Percentiles rank a stretch among this genome's conserved stretches.
Evolutionary conservation across 257 asterid genomes (phyloP).

Genomic region (Cinchona pubescens): DNA sequence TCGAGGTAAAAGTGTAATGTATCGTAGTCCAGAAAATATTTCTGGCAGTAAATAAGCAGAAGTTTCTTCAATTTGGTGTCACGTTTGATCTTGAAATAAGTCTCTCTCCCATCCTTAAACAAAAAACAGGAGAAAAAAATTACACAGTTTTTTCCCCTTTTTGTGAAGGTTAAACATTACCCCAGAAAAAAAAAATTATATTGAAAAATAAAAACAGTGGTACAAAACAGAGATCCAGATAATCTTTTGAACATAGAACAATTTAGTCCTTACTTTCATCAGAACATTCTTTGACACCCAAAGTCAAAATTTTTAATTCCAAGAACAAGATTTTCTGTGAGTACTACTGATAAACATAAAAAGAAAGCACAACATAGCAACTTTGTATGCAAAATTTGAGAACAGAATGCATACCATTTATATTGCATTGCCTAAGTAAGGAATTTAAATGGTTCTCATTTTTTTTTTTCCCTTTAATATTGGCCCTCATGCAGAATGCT

Average conservation of each 20-base stretch:
- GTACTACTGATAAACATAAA: not conserved
- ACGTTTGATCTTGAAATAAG: constrained; percentile 13
- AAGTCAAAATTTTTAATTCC: not conserved
- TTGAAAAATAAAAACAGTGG: not conserved
- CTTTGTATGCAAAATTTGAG: too few relatives aligned
- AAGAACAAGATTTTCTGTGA: not conserved
- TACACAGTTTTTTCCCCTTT: not conserved
- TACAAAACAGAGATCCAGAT: not conserved
- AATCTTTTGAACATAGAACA: not conserved
- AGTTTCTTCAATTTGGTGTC: constrained; percentile 10
- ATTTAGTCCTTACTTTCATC: not conserved
- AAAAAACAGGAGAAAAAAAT: not conserved
- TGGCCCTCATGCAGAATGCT: not conserved
- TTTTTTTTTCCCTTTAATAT: not conserved
- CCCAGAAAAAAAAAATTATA: too few relatives aligned
- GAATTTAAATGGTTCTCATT: not conserved
- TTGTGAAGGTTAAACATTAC: too few relatives aligned
- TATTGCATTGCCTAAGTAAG: not conserved
- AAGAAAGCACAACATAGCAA: too few relatives aligned
- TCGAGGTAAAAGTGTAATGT: constrained; percentile 5
- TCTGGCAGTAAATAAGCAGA: constrained; percentile 7
- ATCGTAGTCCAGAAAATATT: constrained; percentile 4
- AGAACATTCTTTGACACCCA: not conserved
- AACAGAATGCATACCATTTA: too few relatives aligned
- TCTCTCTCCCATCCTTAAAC: not conserved